Conservation (phyloP, 129 eudicot genomes). For the Ambrosia artemisiifolia region DNA sequence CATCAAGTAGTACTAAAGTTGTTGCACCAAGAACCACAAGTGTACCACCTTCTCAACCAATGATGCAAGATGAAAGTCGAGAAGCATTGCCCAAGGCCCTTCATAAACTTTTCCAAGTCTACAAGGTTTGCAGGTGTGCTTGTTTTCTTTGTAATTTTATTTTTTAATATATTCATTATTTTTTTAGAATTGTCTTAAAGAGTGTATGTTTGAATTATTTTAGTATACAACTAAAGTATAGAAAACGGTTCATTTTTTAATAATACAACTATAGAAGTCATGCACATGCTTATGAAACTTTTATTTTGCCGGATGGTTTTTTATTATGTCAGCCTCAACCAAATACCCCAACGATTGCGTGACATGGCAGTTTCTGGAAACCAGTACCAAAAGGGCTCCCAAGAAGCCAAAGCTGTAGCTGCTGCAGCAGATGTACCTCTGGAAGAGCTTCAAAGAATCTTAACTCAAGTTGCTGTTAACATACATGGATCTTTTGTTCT, state of each 20-base stretch:
- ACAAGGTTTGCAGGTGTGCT: slow-evolving; percentile 80
- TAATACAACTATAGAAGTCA: background rate
- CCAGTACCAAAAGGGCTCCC: slow-evolving; percentile 33
- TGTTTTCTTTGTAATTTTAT: background rate
- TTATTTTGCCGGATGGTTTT: background rate
- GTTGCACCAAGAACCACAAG: slow-evolving; percentile 30
- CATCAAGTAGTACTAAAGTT: slow-evolving; percentile 28
- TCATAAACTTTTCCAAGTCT: slow-evolving; percentile 48
- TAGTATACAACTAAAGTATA: background rate
- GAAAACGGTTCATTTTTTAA: background rate
- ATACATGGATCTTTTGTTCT: slow-evolving; percentile 68
- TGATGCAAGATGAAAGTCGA: slow-evolving; percentile 56
- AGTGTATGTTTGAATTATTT: background rate
- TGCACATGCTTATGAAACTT: background rate
- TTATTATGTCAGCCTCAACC: slow-evolving; percentile 48
- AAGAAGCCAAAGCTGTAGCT: slow-evolving; percentile 54
- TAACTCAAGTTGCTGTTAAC: slow-evolving; percentile 59
- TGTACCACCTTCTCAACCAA: slow-evolving; percentile 31
- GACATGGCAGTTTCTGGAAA: slow-evolving; percentile 53
- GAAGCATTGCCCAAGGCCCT: slow-evolving; percentile 63
- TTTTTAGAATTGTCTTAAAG: background rate
- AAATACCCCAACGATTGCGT: slow-evolving; percentile 62
- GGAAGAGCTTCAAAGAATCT: slow-evolving; percentile 52
- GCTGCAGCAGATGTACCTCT: slow-evolving; percentile 58
- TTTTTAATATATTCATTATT: background rate